Percentiles rank a stretch among this genome's conserved stretches.
These are phyloP conservation scores for Trypanosoma brucei DNA, from an alignment of 208 protist species.

Conservation along the genomic window DNA sequence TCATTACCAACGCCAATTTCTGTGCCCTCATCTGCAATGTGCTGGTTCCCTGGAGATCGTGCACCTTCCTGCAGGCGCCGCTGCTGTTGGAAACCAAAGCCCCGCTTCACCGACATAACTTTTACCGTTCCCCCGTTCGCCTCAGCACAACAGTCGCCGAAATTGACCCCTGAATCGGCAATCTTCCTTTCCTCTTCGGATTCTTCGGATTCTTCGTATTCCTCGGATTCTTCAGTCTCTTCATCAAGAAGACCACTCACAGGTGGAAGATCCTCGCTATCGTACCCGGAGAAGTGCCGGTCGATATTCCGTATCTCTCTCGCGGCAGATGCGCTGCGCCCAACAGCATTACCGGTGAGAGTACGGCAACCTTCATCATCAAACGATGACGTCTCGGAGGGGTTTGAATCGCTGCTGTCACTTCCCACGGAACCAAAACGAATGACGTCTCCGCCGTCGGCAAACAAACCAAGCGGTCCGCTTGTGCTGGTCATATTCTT, in stretches of 20 bases:
- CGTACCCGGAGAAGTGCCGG: slow-evolving; percentile 29
- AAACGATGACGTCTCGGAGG: not conserved
- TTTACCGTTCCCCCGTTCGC: not conserved
- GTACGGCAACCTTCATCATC: slow-evolving; percentile 1
- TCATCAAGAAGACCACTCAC: slow-evolving; percentile 11
- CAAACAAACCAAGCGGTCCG: slow-evolving; percentile 13
- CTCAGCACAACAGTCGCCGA: slow-evolving; percentile 3
- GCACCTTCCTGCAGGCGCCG: slow-evolving; percentile 7
- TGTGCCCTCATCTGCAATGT: not conserved
- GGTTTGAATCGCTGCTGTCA: not conserved
- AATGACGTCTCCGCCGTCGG: slow-evolving; percentile 31
- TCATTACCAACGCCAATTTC: not conserved
- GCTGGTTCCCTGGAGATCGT: not conserved
- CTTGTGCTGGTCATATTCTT: no score
- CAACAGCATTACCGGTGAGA: not conserved
- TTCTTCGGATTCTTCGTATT: slow-evolving; percentile 15
- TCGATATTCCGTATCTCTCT: slow-evolving; percentile 18
- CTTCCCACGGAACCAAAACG: slow-evolving; percentile 17
- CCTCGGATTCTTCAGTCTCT: slow-evolving; percentile 20
- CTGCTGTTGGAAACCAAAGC: slow-evolving; percentile 17
- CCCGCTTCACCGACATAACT: not conserved
- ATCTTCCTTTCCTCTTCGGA: slow-evolving; percentile 18
- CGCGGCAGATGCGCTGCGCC: not conserved
- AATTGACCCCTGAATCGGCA: not conserved
- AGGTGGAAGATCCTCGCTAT: slow-evolving; percentile 18